phyloP scores from a whole-genome alignment of 106 monocot genomes.

The Ottelia alismoides region DNA sequence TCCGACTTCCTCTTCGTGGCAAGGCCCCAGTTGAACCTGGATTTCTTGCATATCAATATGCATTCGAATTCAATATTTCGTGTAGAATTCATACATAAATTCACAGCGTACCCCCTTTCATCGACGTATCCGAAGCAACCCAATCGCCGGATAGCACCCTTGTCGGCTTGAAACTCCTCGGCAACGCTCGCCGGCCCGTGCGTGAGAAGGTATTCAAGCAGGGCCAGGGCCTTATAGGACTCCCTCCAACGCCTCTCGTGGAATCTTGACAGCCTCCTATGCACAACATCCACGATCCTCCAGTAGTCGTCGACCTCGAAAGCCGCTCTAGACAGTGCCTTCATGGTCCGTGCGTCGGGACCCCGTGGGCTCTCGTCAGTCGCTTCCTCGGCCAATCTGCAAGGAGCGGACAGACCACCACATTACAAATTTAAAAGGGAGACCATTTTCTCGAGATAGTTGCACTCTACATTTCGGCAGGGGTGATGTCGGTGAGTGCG shows the following conservation, averaged over 20 bases:
- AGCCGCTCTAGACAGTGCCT: conserved; percentile 50
- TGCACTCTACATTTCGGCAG: conserved; percentile 43
- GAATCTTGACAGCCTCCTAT: conserved; percentile 61
- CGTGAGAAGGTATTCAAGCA: conserved; percentile 67
- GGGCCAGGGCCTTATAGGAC: conserved; percentile 46
- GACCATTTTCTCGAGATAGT: neutral
- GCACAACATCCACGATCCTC: conserved; percentile 50
- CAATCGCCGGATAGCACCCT: conserved; percentile 24
- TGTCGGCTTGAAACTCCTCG: conserved; percentile 48
- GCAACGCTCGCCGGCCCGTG: conserved; percentile 71
- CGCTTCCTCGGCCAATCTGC: conserved; percentile 12
- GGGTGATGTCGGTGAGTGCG: conserved; percentile 73
- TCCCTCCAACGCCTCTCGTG: conserved; percentile 66
- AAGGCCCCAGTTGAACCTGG: conserved; percentile 74
- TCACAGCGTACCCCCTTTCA: conserved; percentile 35
- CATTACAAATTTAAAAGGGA: neutral
- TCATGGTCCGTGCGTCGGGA: conserved; percentile 55
- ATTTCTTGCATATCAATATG: neutral
- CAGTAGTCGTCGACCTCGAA: conserved; percentile 81
- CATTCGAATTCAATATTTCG: neutral
- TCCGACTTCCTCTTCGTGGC: conserved; percentile 60
- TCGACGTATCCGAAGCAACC: conserved; percentile 44
- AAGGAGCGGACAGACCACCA: neutral
- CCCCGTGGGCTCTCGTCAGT: conserved; percentile 3
- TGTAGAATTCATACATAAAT: neutral